phyloP scores from a whole-genome alignment of 2,329 filamentous ascomycete species.

The Thielaviopsis populi region DNA sequence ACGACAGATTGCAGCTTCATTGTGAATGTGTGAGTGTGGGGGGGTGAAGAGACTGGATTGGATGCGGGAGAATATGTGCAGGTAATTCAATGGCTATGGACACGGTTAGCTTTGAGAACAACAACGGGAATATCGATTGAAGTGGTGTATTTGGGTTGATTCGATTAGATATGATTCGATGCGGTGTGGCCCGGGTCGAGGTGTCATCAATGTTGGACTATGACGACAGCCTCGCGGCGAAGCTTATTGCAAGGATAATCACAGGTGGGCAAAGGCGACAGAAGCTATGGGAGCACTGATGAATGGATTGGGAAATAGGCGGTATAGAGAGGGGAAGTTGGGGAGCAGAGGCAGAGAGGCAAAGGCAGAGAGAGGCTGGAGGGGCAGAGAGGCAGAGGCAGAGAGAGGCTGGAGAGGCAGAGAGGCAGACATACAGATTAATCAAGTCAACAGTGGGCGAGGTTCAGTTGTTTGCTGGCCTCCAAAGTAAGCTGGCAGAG shows the following conservation, averaged over 20 bases:
- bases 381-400: background rate
- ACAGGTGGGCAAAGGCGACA: background rate
- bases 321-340: background rate
- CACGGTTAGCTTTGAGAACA: background rate
- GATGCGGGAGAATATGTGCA: background rate
- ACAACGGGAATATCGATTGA: no score
- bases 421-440: background rate
- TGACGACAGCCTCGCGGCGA: conserved; percentile 45
- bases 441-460: background rate
- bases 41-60: background rate
- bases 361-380: background rate
- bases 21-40: conserved; percentile 25
- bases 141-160: no score
- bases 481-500: background rate
- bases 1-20: conserved; percentile 78
- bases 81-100: background rate
- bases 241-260: conserved; percentile 31
- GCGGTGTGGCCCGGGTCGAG: background rate
- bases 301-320: background rate
- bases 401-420: background rate
- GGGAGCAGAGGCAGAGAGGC: background rate
- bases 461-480: background rate
- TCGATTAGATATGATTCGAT: background rate
- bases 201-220: background rate
- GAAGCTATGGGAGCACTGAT: background rate